Conservation (phyloP, 2,329 filamentous ascomycete species). For the Coniella vitis region DNA sequence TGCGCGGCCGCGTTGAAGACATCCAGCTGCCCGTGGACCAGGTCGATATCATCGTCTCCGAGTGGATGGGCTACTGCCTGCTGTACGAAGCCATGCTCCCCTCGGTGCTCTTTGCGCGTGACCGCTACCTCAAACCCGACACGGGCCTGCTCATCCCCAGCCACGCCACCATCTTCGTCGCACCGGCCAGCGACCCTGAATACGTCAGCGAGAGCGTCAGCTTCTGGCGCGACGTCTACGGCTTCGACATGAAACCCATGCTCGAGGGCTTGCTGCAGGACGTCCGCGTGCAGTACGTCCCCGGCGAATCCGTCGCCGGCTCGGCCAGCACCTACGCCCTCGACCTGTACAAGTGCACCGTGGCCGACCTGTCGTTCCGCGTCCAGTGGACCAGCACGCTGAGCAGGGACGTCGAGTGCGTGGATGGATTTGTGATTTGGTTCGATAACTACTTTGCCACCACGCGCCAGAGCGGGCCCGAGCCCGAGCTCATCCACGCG, state of each 20-base stretch:
- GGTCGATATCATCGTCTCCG: constrained; percentile 91
- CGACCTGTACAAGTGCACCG: constrained; percentile 65
- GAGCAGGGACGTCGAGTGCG: constrained; percentile 52
- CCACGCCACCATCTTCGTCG: constrained; percentile 75
- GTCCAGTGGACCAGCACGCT: constrained; percentile 59
- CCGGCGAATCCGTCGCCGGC: constrained; percentile 52
- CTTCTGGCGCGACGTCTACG: constrained; percentile 91
- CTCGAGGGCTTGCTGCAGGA: constrained; percentile 75
- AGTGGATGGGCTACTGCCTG: constrained; percentile 96
- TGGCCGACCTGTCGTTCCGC: constrained; percentile 69
- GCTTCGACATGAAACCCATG: constrained; percentile 92
- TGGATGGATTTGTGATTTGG: constrained; percentile 90
- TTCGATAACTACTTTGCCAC: constrained; percentile 90
- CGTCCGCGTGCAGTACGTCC: constrained; percentile 68
- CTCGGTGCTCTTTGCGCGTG: constrained; percentile 80
- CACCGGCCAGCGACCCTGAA: constrained; percentile 70
- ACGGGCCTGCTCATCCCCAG: constrained; percentile 76
- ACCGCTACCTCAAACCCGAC: constrained; percentile 73
- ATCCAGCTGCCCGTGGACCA: constrained; percentile 68
- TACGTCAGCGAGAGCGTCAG: constrained; percentile 70
- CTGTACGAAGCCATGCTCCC: constrained; percentile 96
- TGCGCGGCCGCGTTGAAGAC: constrained; percentile 84
- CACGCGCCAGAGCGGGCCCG: constrained; percentile 39
- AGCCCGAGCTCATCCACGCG: constrained; percentile 41
- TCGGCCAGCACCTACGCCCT: constrained; percentile 62